Evolutionary conservation across 2,329 filamentous ascomycete species (phyloP).

Genomic region (Gaeumannomyces tritici): DNA sequence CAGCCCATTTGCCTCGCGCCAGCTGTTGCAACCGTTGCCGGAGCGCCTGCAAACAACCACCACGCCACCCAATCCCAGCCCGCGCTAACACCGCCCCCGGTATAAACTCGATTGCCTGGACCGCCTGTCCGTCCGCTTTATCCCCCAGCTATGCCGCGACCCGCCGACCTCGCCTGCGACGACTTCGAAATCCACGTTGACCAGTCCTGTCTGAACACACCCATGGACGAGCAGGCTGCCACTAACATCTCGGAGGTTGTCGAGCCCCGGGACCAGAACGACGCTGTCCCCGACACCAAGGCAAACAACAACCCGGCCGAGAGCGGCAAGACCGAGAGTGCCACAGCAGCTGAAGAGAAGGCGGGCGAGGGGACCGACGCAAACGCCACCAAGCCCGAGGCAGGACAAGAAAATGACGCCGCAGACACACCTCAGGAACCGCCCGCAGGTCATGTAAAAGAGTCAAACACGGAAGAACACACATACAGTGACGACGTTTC

Average conservation of each 20-base stretch:
- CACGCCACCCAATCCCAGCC: background rate
- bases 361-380: background rate
- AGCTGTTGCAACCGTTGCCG: background rate
- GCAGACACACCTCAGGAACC: background rate
- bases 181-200: conserved; percentile 38
- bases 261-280: conserved; percentile 8
- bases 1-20: background rate
- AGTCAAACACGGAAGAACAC: conserved; percentile 5
- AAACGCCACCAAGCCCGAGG: no score
- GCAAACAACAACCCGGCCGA: conserved; percentile 1
- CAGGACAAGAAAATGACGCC: conserved; percentile 5
- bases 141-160: conserved; percentile 14
- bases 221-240: conserved; percentile 26
- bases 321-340: background rate
- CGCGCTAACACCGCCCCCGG: background rate
- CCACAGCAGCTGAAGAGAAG: background rate
- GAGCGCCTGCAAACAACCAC: background rate
- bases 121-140: background rate
- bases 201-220: conserved; percentile 29
- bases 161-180: conserved; percentile 22
- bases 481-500: no score
- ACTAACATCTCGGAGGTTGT: conserved; percentile 3
- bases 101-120: background rate
- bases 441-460: conserved; percentile 3
- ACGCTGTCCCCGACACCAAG: background rate